Conservation (phyloP, 371 early-diverging fungal species). For the Mortierella sp. region DNA sequence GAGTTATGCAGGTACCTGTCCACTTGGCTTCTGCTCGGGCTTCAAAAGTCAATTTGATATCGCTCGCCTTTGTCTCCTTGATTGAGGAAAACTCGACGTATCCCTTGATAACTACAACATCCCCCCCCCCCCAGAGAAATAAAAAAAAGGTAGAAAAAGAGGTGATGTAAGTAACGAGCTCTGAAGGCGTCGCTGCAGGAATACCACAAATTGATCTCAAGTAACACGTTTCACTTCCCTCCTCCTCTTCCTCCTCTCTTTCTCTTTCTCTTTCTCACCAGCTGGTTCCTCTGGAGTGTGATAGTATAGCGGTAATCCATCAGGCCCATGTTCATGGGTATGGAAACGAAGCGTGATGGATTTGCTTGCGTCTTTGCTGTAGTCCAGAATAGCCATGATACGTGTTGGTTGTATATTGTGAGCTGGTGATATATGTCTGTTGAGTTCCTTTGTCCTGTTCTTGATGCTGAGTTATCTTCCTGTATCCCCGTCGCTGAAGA, state of each 20-base stretch:
- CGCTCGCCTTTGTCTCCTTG: constrained; percentile 14
- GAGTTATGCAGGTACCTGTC: neutral
- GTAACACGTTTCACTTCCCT: no score
- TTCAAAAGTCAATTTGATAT: constrained; percentile 10
- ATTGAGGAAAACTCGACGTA: constrained; percentile 13
- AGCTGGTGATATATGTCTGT: no score
- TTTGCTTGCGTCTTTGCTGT: constrained; percentile 15
- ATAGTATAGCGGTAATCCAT: neutral
- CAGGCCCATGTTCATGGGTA: constrained; percentile 15
- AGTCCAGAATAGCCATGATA: constrained; percentile 21
- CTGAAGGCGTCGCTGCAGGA: no score
- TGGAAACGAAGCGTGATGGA: constrained; percentile 20
- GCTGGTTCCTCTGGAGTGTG: neutral
- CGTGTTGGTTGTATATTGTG: neutral
- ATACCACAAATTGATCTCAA: no score
- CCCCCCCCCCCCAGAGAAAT: neutral
- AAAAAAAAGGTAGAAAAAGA: no score
- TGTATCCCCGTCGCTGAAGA: no score
- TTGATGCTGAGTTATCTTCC: neutral
- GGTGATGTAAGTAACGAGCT: no score
- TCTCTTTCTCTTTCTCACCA: no score
- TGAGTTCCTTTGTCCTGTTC: neutral
- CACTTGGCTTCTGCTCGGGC: constrained; percentile 18
- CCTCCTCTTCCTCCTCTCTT: no score
- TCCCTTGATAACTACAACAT: neutral